Base-by-base conservation (phyloP, 345 rosid genomes). In the Salix exigua region DNA sequence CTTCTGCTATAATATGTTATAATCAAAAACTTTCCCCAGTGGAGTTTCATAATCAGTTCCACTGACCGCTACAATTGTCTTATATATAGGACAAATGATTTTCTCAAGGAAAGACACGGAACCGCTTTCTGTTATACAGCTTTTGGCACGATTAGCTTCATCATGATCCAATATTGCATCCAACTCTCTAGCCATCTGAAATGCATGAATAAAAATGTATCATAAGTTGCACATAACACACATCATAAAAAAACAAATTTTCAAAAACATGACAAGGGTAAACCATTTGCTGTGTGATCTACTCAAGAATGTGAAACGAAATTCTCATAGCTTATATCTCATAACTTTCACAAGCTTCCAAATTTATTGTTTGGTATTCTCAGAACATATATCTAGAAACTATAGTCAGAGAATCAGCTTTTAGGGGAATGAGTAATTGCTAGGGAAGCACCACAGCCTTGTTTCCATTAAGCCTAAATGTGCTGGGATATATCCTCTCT, bases 131-230 rank as follows among this genome's bases (percentile, higher is more conserved):
- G 81, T 76, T 75, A 2, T 61, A 83, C 98, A 96, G 82, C 93
- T 96, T 53, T 73, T 31, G 80, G 99, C 88, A 77, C 13, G 83
- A 82, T 72, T 66, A 80, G 98, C 97, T 84, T 87, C 98, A 79
- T 88, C 91, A 84, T 88, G 99, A 83, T 96, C 99, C 86, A 96
- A 75, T 80, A 72, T 86, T 55, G 89, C 97, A 87, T 96, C 99
- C 89, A 96, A 82, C 76, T 96, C 98, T 79, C 88, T 96, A 55
- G 99, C 99, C 99, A 96, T 93, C 99, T 96, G 85, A 73, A 86
- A 66, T 53, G 44, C 63, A 68, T 6, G 73, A 72, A 38, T 5
- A 44, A 68, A 58, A 40, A 71, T 38, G 31, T 55, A 17, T 25
- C 17, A 74, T 64, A 61, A 61, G 76, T 67, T 61, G 60, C 38